Evolutionary conservation across 257 asterid genomes (phyloP).

Genomic region (Solanum verrucosum): DNA sequence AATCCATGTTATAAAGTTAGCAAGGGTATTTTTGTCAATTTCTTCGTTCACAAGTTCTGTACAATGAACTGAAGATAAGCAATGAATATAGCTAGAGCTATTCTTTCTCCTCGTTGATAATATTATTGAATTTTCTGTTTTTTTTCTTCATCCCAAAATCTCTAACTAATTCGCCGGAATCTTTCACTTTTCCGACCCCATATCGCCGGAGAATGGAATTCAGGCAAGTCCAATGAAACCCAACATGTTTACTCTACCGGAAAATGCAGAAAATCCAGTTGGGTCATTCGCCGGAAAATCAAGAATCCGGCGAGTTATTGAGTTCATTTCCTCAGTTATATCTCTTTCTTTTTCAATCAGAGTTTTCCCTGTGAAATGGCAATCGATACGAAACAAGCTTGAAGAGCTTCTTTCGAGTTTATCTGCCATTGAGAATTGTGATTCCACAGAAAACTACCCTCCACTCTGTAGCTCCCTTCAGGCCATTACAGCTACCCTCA

Average conservation of each 20-base stretch:
- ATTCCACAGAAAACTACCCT: conserved; percentile 26
- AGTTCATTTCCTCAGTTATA: conserved; percentile 46
- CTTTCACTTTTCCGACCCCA: neutral
- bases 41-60: conserved; percentile 11
- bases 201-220: neutral
- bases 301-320: conserved; percentile 26
- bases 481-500: conserved; percentile 38
- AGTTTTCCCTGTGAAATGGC: conserved; percentile 67
- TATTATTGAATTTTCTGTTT: conserved; percentile 1
- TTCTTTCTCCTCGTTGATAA: conserved; percentile 24
- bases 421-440: conserved; percentile 56
- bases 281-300: conserved; percentile 11
- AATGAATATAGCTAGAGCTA: neutral
- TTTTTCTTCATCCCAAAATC: neutral
- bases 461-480: conserved; percentile 39
- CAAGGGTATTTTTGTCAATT: neutral
- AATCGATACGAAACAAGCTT: conserved; percentile 41
- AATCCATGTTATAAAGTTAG: neutral
- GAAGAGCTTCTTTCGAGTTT: conserved; percentile 66
- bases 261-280: neutral
- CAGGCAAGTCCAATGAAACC: neutral
- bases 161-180: conserved; percentile 33
- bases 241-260: conserved; percentile 18
- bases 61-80: conserved; percentile 16
- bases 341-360: conserved; percentile 56